Base-by-base conservation (phyloP, 805 yeast species). In the Monosporozyma yasuniensis region DNA sequence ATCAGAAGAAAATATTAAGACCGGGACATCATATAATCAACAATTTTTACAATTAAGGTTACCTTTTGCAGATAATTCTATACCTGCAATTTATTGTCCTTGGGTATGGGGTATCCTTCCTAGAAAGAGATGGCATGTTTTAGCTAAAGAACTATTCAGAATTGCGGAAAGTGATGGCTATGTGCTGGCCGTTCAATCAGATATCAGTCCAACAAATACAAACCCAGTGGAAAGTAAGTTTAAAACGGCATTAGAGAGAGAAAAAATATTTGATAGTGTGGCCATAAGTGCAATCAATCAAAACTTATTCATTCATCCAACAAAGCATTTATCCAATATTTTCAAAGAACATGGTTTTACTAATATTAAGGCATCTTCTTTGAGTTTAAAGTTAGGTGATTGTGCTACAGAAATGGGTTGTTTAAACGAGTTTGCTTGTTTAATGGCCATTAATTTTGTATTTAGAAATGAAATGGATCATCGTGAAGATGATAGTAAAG, bases 161-260 rank as follows among this genome's bases (percentile, higher is more conserved):
- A 55, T 59, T 45, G 44, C 61, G 8, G 50, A 52, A 7, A 67
- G 67, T 16, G 67, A 64, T n/a, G 69, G 69, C 8, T 61, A 57
- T 48, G 50, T 59, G 2, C 48, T 60, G 16, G 61, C 60, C 3
- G 47, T 55, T 1, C 54, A 54, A 12, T 39, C 52, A 28, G 68
- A 65, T 50, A 42, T 63, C 11, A 53, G 54, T 18, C 34, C 57
- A 11, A 53, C 62, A 4, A 62, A 54, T 43, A 35, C 50, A 14
- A 48, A 41, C 19, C 22, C 19, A 39, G 48, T 28, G 8, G 38
- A 9, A 32, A 48, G 47, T 18, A 18, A 44, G 14, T 53, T 53
- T 32, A 16, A 28, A 19, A 58, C 64, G 2, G 56, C 61, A 3
- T 28, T 46, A 8, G 67, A 65, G 45, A 54, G 57, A 47, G 58